These are phyloP conservation scores for Kodamaea lidongshanica DNA, from an alignment of 805 yeast genomes.

Conservation along the genomic window DNA sequence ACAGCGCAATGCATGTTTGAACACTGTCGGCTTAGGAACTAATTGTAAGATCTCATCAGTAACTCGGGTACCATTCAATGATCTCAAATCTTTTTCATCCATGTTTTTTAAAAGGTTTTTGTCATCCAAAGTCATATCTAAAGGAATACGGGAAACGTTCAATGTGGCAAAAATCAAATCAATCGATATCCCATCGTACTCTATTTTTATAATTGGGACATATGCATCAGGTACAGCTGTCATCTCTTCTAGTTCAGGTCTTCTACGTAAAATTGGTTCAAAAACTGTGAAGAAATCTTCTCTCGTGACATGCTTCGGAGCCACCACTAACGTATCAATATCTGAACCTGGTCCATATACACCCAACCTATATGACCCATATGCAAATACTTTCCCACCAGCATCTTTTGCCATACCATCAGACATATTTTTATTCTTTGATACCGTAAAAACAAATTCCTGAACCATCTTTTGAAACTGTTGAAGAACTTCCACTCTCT, in stretches of 20 bases:
- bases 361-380: conserved; percentile 90
- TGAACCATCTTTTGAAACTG: conserved; percentile 66
- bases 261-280: conserved; percentile 56
- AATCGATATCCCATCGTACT: conserved; percentile 85
- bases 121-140: conserved; percentile 67
- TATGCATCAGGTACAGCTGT: conserved; percentile 94
- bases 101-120: conserved; percentile 79
- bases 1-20: conserved; percentile 86
- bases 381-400: conserved; percentile 96
- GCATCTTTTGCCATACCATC: conserved; percentile 98
- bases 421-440: conserved; percentile 80
- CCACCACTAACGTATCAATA: conserved; percentile 94
- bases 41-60: conserved; percentile 86
- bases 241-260: conserved; percentile 85
- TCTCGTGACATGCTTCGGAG: conserved; percentile 89
- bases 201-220: conserved; percentile 92
- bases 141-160: conserved; percentile 79
- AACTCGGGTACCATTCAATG: conserved; percentile 93
- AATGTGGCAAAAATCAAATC: conserved; percentile 83
- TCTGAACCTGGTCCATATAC: conserved; percentile 98
- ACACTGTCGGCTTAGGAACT: conserved; percentile 90
- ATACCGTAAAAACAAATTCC: conserved; percentile 78
- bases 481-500: conserved; percentile 68
- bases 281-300: conserved; percentile 86
- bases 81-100: conserved; percentile 85